phyloP scores from a whole-genome alignment of 345 rosid species.

The Corymbia maculata region DNA sequence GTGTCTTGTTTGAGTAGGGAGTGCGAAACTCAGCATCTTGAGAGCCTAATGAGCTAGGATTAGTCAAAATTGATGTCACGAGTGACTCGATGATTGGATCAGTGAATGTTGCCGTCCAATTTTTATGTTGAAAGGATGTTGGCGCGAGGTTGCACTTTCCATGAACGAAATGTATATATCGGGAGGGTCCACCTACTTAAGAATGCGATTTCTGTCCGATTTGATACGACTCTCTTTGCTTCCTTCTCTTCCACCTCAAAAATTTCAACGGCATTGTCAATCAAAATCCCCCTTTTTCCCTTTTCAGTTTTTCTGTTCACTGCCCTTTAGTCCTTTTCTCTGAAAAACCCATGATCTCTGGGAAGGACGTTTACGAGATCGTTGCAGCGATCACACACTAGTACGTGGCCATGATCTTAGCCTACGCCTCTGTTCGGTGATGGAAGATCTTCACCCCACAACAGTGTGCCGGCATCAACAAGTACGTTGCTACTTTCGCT shows the following conservation, averaged over 20 bases:
- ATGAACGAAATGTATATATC: not conserved
- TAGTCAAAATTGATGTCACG: not conserved
- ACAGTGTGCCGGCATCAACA: slow-evolving; percentile 27
- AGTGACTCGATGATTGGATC: not conserved
- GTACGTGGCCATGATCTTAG: slow-evolving; percentile 22
- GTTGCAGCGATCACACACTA: slow-evolving; percentile 18
- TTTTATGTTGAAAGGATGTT: not conserved
- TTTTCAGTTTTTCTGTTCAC: not conserved
- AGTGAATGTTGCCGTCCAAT: not conserved
- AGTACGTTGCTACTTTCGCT: slow-evolving; percentile 20
- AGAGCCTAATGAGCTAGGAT: not conserved
- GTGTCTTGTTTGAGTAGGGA: not conserved
- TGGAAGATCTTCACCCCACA: slow-evolving; percentile 23
- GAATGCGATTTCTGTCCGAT: not conserved
- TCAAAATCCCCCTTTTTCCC: not conserved
- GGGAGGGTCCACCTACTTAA: not conserved
- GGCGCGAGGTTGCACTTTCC: not conserved
- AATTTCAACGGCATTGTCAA: not conserved
- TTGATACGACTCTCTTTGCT: not conserved
- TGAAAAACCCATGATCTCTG: not conserved
- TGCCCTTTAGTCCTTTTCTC: not conserved
- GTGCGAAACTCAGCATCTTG: not conserved
- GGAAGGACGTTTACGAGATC: slow-evolving; percentile 12
- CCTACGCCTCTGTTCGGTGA: slow-evolving; percentile 20
- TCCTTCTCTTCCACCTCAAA: not conserved